These are phyloP conservation scores for Poa annua DNA, from an alignment of 176 grass and related monocot species.

Conservation along the genomic window DNA sequence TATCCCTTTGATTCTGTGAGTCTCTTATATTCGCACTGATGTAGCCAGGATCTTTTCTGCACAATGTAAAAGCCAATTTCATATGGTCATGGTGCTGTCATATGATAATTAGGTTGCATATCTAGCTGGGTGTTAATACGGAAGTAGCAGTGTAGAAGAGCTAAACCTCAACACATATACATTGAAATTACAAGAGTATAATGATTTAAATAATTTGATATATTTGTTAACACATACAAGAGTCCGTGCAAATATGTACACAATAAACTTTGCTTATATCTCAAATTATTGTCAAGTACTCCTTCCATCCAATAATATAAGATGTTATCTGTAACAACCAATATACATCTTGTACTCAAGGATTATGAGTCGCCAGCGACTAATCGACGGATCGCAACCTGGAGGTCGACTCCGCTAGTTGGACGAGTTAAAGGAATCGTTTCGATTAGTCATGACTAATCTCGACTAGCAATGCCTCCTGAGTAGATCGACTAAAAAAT, in stretches of 20 bases:
- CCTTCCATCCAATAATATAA: too few species aligned
- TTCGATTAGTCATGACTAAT: too few species aligned
- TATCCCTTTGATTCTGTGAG: slow-evolving; percentile 83
- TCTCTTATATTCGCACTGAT: slow-evolving; percentile 67
- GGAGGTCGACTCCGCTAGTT: too few species aligned
- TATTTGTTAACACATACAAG: slow-evolving; percentile 1
- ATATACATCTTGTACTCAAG: too few species aligned
- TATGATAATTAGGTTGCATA: slow-evolving; percentile 22
- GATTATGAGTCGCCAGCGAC: too few species aligned
- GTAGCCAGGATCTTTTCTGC: slow-evolving; percentile 98
- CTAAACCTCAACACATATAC: neutral
- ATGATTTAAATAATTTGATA: neutral
- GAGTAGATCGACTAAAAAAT: too few species aligned
- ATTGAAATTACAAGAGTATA: slow-evolving; percentile 2
- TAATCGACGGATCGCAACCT: too few species aligned
- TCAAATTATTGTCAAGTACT: slow-evolving; percentile 27
- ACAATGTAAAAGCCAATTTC: slow-evolving; percentile 47
- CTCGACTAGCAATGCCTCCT: too few species aligned
- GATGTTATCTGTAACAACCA: too few species aligned
- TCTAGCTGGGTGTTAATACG: slow-evolving; percentile 5
- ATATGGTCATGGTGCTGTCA: slow-evolving; percentile 1
- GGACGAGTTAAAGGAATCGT: too few species aligned
- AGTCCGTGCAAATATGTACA: neutral
- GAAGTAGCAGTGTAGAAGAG: slow-evolving; percentile 2
- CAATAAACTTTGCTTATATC: neutral